Evolutionary conservation across 2,329 filamentous ascomycete species (phyloP).

Genomic region (Xylaria sp.): DNA sequence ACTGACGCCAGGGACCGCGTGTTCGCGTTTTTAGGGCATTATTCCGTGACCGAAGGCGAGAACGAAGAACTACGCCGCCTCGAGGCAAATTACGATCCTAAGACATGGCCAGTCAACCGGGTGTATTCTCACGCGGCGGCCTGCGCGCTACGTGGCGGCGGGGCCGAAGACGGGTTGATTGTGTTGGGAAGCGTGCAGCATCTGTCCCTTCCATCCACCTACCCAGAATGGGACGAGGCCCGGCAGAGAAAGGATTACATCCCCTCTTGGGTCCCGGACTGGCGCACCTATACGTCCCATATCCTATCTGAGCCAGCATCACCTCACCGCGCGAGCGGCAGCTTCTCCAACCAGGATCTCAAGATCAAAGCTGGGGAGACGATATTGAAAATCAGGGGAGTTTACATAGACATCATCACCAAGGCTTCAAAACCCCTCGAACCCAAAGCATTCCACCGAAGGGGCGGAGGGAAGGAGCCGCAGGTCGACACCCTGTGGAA

Average conservation of each 20-base stretch:
- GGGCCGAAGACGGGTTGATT: background rate
- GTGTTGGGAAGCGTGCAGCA: slow-evolving; percentile 1
- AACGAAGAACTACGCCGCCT: background rate
- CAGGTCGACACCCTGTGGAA: background rate
- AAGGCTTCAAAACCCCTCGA: background rate
- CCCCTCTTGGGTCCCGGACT: background rate
- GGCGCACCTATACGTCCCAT: background rate
- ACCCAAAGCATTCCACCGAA: background rate
- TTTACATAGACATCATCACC: background rate
- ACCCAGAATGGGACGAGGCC: background rate
- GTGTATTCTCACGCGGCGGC: background rate
- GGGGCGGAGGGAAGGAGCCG: background rate
- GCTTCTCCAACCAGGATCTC: background rate
- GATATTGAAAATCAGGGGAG: background rate
- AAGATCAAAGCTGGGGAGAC: background rate
- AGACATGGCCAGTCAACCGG: background rate
- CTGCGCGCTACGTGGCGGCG: background rate
- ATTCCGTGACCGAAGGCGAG: background rate
- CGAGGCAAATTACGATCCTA: background rate
- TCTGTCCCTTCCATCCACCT: background rate
- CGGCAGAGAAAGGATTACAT: background rate
- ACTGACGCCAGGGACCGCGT: slow-evolving; percentile 15
- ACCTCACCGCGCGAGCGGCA: background rate
- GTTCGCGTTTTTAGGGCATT: slow-evolving; percentile 21
- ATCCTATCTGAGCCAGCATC: background rate